Conservation (phyloP, 208 protist genomes). For the Novymonas esmeraldas region DNA sequence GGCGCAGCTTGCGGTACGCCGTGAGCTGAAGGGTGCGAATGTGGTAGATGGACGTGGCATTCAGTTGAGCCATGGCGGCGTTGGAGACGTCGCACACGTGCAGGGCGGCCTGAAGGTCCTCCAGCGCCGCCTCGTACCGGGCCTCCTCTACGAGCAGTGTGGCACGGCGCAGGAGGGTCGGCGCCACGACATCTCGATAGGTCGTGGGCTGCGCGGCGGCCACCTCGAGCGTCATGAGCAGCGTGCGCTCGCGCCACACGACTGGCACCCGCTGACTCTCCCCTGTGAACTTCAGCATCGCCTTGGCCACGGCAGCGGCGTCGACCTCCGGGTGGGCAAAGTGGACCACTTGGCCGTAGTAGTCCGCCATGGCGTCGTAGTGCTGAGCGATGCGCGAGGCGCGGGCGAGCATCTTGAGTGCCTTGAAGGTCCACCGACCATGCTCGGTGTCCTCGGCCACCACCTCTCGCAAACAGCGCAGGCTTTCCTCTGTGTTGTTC, state of each 20-base stretch:
- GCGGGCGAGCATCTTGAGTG: slow-evolving; percentile 92
- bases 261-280: slow-evolving; percentile 57
- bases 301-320: slow-evolving; percentile 45
- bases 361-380: slow-evolving; percentile 85
- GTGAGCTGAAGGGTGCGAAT: slow-evolving; percentile 20
- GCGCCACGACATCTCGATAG: slow-evolving; percentile 81
- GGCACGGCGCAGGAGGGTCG: slow-evolving; percentile 82
- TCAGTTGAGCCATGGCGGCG: slow-evolving; percentile 13
- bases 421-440: slow-evolving; percentile 94
- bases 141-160: slow-evolving; percentile 18
- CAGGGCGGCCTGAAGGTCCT: slow-evolving; percentile 17
- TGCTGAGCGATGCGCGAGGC: slow-evolving; percentile 61
- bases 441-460: slow-evolving; percentile 78
- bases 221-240: slow-evolving; percentile 74
- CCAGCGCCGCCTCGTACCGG: slow-evolving; percentile 17
- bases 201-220: slow-evolving; percentile 41
- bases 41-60: slow-evolving; percentile 21
- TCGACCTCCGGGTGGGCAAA: slow-evolving; percentile 47
- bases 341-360: slow-evolving; percentile 75
- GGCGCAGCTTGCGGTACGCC: slow-evolving; percentile 18
- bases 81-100: slow-evolving; percentile 9
- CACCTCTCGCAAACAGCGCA: slow-evolving; percentile 74
- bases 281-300: slow-evolving; percentile 94
- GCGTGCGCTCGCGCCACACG: slow-evolving; percentile 57
- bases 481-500: slow-evolving; percentile 66